These are phyloP conservation scores for Rhododendron kiyosumense DNA, from an alignment of 148 eudicot genomes.

Conservation along the genomic window DNA sequence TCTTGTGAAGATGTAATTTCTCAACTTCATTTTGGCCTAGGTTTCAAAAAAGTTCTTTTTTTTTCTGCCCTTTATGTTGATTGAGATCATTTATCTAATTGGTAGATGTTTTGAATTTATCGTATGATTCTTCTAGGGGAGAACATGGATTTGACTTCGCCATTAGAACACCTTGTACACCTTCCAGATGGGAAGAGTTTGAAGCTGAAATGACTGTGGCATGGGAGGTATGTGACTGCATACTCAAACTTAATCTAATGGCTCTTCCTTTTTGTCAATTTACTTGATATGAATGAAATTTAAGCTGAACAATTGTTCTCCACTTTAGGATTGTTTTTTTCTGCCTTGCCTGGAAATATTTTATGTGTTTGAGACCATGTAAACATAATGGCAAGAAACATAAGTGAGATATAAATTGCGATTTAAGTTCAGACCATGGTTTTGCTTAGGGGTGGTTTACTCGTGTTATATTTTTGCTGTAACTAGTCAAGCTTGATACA, in stretches of 20 bases:
- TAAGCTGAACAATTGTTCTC: neutral
- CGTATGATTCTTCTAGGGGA: constrained; percentile 46
- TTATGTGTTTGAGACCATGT: neutral
- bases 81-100: constrained; percentile 5
- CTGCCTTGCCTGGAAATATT: neutral
- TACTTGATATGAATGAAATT: neutral
- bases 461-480: neutral
- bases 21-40: constrained; percentile 4
- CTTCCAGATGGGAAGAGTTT: constrained; percentile 88
- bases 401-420: neutral
- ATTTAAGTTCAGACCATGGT: neutral
- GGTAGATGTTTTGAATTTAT: constrained; percentile 4
- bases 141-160: constrained; percentile 81
- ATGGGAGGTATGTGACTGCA: constrained; percentile 67
- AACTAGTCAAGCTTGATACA: neutral
- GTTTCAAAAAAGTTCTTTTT: neutral
- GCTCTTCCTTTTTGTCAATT: neutral
- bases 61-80: neutral
- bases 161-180: constrained; percentile 90
- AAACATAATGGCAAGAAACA: neutral
- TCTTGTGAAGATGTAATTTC: constrained; percentile 56
- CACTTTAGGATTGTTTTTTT: neutral
- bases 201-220: constrained; percentile 84
- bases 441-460: neutral
- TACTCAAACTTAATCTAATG: neutral